Evolutionary conservation across 1,139 yeast genomes (phyloP).

Genomic region (Magnusiomyces tetraspermus): DNA sequence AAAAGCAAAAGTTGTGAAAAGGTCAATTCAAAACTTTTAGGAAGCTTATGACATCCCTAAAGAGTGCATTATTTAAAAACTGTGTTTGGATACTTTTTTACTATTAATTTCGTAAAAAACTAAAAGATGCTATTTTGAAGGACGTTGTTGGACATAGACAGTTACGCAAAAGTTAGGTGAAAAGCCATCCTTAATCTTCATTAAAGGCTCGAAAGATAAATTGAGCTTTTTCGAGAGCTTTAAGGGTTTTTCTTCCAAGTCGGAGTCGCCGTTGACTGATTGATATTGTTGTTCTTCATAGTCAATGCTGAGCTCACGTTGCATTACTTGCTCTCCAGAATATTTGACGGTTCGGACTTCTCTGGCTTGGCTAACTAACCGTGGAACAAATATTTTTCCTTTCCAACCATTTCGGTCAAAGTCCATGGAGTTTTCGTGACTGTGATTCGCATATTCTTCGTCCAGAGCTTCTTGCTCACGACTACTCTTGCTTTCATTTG

Average conservation of each 20-base stretch:
- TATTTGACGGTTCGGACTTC: not conserved
- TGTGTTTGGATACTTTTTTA: too few relatives aligned
- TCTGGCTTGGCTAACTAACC: not conserved
- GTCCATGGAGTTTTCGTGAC: not conserved
- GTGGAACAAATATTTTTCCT: not conserved
- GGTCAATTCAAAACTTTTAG: too few relatives aligned
- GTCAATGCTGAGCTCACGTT: slow-evolving; percentile 9
- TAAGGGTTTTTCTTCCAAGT: slow-evolving; percentile 12
- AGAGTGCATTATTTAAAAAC: too few relatives aligned
- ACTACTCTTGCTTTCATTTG: not conserved
- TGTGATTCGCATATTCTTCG: not conserved
- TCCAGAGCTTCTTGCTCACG: not conserved
- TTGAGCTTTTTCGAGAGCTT: slow-evolving; percentile 8
- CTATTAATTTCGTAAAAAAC: too few relatives aligned
- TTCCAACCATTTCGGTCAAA: not conserved
- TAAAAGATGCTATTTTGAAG: slow-evolving; percentile 1
- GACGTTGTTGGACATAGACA: slow-evolving; percentile 8
- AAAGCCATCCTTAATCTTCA: not conserved
- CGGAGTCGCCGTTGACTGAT: not conserved
- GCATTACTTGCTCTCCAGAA: slow-evolving; percentile 12
- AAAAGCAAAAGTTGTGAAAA: too few relatives aligned
- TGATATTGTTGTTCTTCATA: not conserved
- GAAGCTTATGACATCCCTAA: too few relatives aligned
- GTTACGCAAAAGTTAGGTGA: not conserved
- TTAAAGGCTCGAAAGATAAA: not conserved